Conservation (phyloP, 257 asterid species). For the Henckelia pumila region DNA sequence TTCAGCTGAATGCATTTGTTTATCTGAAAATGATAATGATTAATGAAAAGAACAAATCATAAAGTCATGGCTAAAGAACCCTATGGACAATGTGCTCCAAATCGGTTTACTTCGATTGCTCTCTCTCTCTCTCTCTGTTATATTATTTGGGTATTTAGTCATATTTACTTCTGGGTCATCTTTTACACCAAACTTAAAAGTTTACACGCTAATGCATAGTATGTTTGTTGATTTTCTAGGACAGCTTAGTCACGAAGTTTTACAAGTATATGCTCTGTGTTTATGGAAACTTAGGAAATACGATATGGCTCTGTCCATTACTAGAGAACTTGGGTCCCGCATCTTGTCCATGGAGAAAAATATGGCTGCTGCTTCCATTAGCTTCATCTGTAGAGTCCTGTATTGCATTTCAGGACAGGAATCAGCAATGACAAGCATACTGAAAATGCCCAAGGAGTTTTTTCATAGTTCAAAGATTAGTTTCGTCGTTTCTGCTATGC, state of each 20-base stretch:
- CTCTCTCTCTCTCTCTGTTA: not conserved
- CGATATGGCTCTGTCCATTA: constrained; percentile 65
- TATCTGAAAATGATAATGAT: constrained; percentile 11
- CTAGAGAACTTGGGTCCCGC: constrained; percentile 60
- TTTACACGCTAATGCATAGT: constrained; percentile 18
- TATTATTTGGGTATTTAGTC: not conserved
- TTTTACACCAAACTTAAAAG: not conserved
- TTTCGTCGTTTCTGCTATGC: constrained; percentile 69
- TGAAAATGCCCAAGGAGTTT: constrained; percentile 77
- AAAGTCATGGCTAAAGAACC: not conserved
- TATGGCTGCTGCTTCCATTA: constrained; percentile 57
- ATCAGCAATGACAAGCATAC: constrained; percentile 60
- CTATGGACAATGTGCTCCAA: constrained; percentile 11
- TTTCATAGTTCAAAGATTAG: constrained; percentile 64
- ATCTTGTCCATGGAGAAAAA: constrained; percentile 63
- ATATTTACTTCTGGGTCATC: not conserved
- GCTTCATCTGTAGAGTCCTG: constrained; percentile 73
- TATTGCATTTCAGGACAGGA: constrained; percentile 70
- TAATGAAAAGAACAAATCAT: not conserved
- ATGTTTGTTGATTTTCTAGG: constrained; percentile 54
- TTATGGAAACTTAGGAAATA: constrained; percentile 77
- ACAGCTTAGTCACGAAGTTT: constrained; percentile 63
- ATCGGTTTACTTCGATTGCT: constrained; percentile 13
- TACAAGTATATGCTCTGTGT: constrained; percentile 79
- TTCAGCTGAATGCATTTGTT: constrained; percentile 1